phyloP scores from a whole-genome alignment of 192 early-diverging fungal species.

The Backusella tarrabulga region DNA sequence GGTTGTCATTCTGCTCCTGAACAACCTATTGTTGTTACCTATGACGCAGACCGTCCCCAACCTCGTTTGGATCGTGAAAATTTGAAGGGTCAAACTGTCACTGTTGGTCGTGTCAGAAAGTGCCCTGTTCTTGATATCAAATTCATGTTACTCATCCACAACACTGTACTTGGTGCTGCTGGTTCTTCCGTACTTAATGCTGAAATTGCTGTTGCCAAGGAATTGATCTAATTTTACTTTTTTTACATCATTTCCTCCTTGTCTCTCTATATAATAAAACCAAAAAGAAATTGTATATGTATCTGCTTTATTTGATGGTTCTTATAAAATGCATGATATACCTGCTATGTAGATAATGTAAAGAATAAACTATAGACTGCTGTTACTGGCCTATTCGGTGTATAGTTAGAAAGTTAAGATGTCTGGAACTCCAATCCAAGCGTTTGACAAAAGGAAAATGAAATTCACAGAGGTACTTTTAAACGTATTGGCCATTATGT shows the following conservation, averaged over 20 bases:
- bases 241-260: not conserved
- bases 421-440: no score
- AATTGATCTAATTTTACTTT: constrained; percentile 40
- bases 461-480: no score
- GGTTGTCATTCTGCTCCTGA: constrained; percentile 79
- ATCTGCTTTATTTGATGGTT: not conserved
- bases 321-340: not conserved
- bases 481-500: no score
- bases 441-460: no score
- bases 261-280: not conserved
- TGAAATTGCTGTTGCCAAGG: constrained; percentile 88
- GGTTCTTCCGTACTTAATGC: constrained; percentile 93
- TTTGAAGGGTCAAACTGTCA: constrained; percentile 84
- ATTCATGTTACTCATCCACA: constrained; percentile 90
- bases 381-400: not conserved
- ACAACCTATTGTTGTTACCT: constrained; percentile 72
- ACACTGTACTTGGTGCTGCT: constrained; percentile 96
- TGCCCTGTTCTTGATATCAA: constrained; percentile 91
- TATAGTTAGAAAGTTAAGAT: no score
- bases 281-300: not conserved
- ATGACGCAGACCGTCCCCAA: constrained; percentile 86
- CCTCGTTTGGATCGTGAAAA: constrained; percentile 88
- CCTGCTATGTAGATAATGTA: not conserved
- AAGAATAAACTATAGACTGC: not conserved
- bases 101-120: constrained; percentile 85